A percentile compares a stretch with the other conserved stretches of the same genome.
Evolutionary conservation across 2,329 filamentous ascomycete species (phyloP).

Genomic region (Knoxdaviesia proteae): DNA sequence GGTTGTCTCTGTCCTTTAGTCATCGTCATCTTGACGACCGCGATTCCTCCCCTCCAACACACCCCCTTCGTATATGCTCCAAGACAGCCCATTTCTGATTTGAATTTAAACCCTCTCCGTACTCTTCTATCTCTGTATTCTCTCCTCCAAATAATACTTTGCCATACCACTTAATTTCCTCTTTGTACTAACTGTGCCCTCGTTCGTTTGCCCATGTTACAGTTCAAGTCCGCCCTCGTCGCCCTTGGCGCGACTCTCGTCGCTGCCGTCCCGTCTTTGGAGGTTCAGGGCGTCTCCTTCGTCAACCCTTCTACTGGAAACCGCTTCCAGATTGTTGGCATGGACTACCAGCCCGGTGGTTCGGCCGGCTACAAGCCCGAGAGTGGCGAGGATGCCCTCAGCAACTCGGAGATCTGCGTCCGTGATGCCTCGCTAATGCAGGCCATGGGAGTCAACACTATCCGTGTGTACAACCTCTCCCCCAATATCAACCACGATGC

Average conservation of each 20-base stretch:
- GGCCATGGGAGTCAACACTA: slow-evolving; percentile 41
- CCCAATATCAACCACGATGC: slow-evolving; percentile 45
- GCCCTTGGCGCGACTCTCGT: slow-evolving; percentile 31
- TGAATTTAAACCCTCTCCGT: no score
- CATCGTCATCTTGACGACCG: no score
- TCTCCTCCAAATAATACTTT: no score
- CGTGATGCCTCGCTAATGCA: slow-evolving; percentile 48
- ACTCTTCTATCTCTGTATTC: no score
- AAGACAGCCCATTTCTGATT: no score
- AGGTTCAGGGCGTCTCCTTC: slow-evolving; percentile 35
- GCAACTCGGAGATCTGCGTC: slow-evolving; percentile 33
- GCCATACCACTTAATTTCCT: no score
- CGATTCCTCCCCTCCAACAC: no score
- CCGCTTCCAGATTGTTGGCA: slow-evolving; percentile 44
- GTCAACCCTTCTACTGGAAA: slow-evolving; percentile 36
- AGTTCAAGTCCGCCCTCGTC: slow-evolving; percentile 15
- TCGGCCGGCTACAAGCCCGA: slow-evolving; percentile 37
- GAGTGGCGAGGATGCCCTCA: slow-evolving; percentile 35
- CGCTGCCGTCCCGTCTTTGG: slow-evolving; percentile 34
- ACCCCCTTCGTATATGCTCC: no score
- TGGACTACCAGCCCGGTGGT: slow-evolving; percentile 50
- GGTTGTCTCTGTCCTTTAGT: no score
- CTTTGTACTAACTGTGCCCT: no score
- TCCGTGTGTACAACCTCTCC: slow-evolving; percentile 50
- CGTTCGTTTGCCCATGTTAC: no score